Evolutionary conservation across 352 stramenopile genomes (phyloP), one percentile per base, ranked within the genome.

Genomic region (Phytopythium kandeliae): DNA sequence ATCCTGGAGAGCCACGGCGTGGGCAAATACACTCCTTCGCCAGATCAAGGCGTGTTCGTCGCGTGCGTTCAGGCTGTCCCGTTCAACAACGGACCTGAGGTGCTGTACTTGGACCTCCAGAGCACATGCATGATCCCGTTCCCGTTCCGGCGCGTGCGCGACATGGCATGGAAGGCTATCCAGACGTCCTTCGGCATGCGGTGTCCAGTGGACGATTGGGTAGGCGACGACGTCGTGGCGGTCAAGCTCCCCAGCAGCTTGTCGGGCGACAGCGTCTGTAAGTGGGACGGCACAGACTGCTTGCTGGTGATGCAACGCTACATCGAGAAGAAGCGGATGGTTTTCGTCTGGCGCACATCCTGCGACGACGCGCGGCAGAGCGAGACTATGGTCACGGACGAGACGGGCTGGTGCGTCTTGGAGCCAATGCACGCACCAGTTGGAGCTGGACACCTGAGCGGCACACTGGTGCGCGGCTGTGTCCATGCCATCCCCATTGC

Each of bases 341-440:
- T 51, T 1, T 9, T 37, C 6, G 19, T 40, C 1, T 51, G 45
- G 28, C 30, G 45, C 2, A 15, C 28, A 4, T 19, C 26, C 11
- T 51, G 45, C 30, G 31, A 40, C 30, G 45, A 51, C n/a, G 45
- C 6, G 4, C 12, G 30, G 7, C 25, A 51, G n/a, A 37, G 31
- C 45, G 16, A 37, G 30, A 37, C 7, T 4, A 40, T 51, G 30
- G 31, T 51, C 19, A 51, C 45, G 28, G 45, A 51, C 28, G 45
- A 51, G 45, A 51, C 45, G 12, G 31, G 45, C 0, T 51, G 45
- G 45, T 51, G 45, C 45, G 45, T 51, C 15, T 37, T 51, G 10
- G 45, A 51, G 28, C 30, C 42, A 24, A 16, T 48, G 16, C 15
- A 48, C 5, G 8, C 43, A 2, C 15, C 6, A 1, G n/a, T 26